Conservation (phyloP, 2,329 filamentous ascomycete genomes). For the Ceratocystis cacaofunesta region DNA sequence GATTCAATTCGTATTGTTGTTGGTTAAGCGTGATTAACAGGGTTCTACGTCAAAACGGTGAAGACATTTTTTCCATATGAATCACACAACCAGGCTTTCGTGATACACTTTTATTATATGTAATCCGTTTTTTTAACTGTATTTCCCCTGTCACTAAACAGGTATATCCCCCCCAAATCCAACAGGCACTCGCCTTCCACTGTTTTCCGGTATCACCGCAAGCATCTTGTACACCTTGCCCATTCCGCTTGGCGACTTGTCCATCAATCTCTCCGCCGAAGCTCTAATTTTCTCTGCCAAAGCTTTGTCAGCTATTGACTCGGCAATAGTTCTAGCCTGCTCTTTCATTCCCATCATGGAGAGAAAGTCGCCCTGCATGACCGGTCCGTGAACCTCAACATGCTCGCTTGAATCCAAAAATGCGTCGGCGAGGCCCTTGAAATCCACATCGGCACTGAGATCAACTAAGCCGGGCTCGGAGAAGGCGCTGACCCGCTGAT, state of each 20-base stretch:
- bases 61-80: too few species aligned
- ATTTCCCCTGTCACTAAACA: too few species aligned
- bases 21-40: too few species aligned
- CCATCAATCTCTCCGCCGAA: conserved; percentile 72
- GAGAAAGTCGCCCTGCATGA: conserved; percentile 72
- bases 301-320: conserved; percentile 40
- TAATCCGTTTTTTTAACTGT: too few species aligned
- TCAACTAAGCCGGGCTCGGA: conserved; percentile 68
- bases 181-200: conserved; percentile 59
- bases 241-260: conserved; percentile 72
- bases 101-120: too few species aligned
- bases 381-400: conserved; percentile 84
- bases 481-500: conserved; percentile 66
- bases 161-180: conserved; percentile 69
- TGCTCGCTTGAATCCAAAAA: conserved; percentile 60
- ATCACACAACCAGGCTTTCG: too few species aligned
- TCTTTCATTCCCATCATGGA: conserved; percentile 68
- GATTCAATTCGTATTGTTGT: too few species aligned
- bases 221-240: conserved; percentile 88
- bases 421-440: conserved; percentile 68
- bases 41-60: too few species aligned
- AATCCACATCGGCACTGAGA: conserved; percentile 86
- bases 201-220: conserved; percentile 74
- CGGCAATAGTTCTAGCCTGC: conserved; percentile 38
- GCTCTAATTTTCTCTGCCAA: conserved; percentile 44